These are phyloP conservation scores for Pestalotiopsis sp. DNA, from an alignment of 2,329 filamentous ascomycete species.

Conservation along the genomic window DNA sequence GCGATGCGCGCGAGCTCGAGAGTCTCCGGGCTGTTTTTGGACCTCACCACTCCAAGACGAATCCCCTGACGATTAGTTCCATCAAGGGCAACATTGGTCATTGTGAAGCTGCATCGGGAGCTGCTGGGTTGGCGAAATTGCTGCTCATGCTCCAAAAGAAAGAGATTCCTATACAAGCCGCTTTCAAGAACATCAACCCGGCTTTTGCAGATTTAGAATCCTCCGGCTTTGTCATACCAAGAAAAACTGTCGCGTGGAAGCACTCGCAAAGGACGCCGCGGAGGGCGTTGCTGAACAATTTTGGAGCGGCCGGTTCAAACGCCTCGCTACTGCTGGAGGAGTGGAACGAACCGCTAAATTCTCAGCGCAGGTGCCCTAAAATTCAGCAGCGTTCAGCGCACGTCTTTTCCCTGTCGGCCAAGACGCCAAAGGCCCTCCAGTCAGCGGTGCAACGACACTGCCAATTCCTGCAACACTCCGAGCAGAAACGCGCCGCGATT, in stretches of 20 bases:
- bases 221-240: constrained; percentile 13
- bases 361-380: background rate
- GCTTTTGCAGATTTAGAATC: constrained; percentile 23
- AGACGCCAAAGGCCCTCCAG: constrained; percentile 15
- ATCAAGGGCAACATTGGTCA: constrained; percentile 36
- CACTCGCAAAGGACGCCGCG: constrained; percentile 9
- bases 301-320: constrained; percentile 37
- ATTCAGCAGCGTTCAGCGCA: constrained; percentile 12
- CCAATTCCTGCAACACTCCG: constrained; percentile 11
- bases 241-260: constrained; percentile 9
- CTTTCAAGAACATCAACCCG: constrained; percentile 30
- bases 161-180: constrained; percentile 26
- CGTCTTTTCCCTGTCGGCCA: constrained; percentile 19
- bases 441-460: constrained; percentile 17
- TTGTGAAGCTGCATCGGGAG: constrained; percentile 31
- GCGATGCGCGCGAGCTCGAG: constrained; percentile 30
- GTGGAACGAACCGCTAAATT: background rate
- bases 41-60: constrained; percentile 1
- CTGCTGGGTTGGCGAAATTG: constrained; percentile 34
- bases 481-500: constrained; percentile 12
- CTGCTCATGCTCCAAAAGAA: constrained; percentile 34
- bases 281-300: constrained; percentile 35
- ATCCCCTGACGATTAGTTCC: constrained; percentile 24
- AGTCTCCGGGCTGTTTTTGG: constrained; percentile 21
- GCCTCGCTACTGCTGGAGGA: constrained; percentile 23